Conservation (phyloP, 352 stramenopile species). For the Pythium guiyangense region DNA sequence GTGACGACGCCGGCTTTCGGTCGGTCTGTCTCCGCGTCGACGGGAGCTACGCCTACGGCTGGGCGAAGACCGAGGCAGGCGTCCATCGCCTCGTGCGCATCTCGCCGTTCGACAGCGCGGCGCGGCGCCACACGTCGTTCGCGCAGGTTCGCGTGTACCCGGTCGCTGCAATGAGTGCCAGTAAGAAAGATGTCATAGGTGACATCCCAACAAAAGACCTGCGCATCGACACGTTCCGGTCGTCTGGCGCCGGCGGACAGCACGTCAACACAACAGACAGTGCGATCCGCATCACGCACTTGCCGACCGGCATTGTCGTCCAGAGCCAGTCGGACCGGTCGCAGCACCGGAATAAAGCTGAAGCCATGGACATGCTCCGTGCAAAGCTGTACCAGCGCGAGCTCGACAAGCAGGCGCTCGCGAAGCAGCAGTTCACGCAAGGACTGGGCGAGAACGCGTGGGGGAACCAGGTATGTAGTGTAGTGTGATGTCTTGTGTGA, state of each 20-base stretch:
- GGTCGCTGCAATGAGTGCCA: conserved; percentile 28
- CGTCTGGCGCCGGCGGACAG: conserved; percentile 91
- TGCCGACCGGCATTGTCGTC: conserved; percentile 92
- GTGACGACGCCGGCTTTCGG: conserved; percentile 70
- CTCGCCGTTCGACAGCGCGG: conserved; percentile 94
- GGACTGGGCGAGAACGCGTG: conserved; percentile 73
- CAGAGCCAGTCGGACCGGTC: conserved; percentile 94
- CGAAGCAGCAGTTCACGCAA: conserved; percentile 51
- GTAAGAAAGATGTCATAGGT: conserved; percentile 20
- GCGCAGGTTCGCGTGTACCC: conserved; percentile 82
- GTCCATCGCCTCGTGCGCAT: conserved; percentile 94
- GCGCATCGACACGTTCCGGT: conserved; percentile 93
- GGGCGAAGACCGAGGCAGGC: conserved; percentile 92
- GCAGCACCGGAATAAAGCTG: conserved; percentile 92
- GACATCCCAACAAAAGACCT: conserved; percentile 84
- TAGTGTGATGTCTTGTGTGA: conserved; percentile 13
- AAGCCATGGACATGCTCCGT: conserved; percentile 86
- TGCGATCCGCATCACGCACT: conserved; percentile 94
- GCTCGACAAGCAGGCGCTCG: conserved; percentile 41
- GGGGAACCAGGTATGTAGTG: conserved; percentile 61
- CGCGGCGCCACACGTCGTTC: conserved; percentile 94
- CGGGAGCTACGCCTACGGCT: conserved; percentile 88
- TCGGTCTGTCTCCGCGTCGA: conserved; percentile 55
- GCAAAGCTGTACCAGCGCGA: conserved; percentile 72
- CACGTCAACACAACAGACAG: conserved; percentile 98